These are phyloP conservation scores for Cutaneotrichosporon arboriforme DNA, from an alignment of 1,284 basidiomycete genomes.

Conservation along the genomic window DNA sequence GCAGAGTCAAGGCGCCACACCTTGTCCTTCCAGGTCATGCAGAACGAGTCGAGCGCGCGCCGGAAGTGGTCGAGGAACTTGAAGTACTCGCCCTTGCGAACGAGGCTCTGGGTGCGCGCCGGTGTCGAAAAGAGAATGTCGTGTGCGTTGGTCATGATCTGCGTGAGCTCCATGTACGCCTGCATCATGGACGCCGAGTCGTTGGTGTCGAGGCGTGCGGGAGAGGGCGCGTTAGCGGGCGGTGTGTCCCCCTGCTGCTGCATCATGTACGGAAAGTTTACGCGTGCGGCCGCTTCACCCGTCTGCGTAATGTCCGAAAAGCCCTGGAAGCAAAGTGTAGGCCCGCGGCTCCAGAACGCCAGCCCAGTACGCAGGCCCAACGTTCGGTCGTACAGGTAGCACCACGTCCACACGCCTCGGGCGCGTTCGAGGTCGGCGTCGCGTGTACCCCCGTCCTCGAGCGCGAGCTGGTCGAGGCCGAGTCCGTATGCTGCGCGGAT, in stretches of 20 bases:
- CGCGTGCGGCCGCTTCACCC: conserved; percentile 39
- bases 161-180: conserved; percentile 44
- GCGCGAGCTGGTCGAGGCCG: conserved; percentile 41
- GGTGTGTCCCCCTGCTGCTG: conserved; percentile 15
- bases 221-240: neutral
- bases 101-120: conserved; percentile 42
- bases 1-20: conserved; percentile 34
- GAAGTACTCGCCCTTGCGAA: conserved; percentile 49
- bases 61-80: conserved; percentile 46
- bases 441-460: conserved; percentile 33
- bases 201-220: conserved; percentile 11
- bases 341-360: conserved; percentile 49
- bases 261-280: conserved; percentile 46
- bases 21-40: conserved; percentile 37
- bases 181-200: conserved; percentile 42
- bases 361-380: conserved; percentile 47
- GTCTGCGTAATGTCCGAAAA: conserved; percentile 44
- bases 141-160: conserved; percentile 50
- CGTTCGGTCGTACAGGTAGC: conserved; percentile 49
- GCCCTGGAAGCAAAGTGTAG: conserved; percentile 46
- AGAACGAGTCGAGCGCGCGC: conserved; percentile 33
- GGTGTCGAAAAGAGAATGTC: conserved; percentile 49
- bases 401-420: conserved; percentile 49
- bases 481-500: conserved; percentile 45
- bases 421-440: conserved; percentile 43